Evolutionary conservation across 805 yeast species (phyloP).

Genomic region (Lipomyces kockii): DNA sequence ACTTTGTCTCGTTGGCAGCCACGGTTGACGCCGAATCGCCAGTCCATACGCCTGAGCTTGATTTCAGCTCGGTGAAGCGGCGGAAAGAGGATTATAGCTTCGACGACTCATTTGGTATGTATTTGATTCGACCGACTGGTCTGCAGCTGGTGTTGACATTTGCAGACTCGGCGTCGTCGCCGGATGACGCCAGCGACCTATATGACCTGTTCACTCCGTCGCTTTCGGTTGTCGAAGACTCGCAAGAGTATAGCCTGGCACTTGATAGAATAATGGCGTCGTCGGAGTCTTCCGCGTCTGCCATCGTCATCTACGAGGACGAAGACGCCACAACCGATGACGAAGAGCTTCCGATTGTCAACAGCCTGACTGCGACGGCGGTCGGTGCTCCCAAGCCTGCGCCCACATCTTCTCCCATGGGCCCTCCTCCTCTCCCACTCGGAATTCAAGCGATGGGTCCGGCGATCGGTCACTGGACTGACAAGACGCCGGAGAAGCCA

Average conservation of each 20-base stretch:
- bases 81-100: conserved; percentile 12
- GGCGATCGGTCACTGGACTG: conserved; percentile 26
- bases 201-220: conserved; percentile 28
- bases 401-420: not conserved
- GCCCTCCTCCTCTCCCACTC: conserved; percentile 6
- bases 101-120: conserved; percentile 7
- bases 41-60: conserved; percentile 12
- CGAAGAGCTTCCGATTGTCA: conserved; percentile 15
- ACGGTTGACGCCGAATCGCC: conserved; percentile 5
- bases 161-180: conserved; percentile 17
- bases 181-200: conserved; percentile 28
- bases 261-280: conserved; percentile 16
- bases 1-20: not conserved
- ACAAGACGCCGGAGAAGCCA: not conserved
- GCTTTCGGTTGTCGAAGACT: conserved; percentile 17
- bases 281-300: conserved; percentile 1
- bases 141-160: not conserved
- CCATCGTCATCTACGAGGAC: conserved; percentile 15
- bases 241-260: conserved; percentile 9
- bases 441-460: conserved; percentile 23
- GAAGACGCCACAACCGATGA: conserved; percentile 26
- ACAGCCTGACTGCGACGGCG: not conserved
- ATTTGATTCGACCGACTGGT: not conserved
- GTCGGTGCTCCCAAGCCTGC: conserved; percentile 2
- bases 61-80: conserved; percentile 21